A percentile compares a stretch with the other conserved stretches of the same genome.
These are phyloP conservation scores for Alnus glutinosa DNA, from an alignment of 306 rosid genomes.

Conservation along the genomic window DNA sequence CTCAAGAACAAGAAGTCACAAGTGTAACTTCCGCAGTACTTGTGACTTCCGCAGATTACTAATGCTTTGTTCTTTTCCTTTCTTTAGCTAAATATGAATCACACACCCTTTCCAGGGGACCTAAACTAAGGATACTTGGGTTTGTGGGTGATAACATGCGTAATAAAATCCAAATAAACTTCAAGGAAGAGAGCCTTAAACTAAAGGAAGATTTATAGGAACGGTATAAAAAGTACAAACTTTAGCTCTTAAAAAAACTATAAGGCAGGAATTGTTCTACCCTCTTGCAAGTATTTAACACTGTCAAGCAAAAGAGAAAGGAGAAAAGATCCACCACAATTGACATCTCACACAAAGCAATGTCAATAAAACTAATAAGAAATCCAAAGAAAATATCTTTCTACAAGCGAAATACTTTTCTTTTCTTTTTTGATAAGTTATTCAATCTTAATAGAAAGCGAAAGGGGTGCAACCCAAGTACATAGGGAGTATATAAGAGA, in stretches of 20 bases:
- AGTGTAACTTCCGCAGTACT: neutral
- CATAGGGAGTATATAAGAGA: too few species aligned
- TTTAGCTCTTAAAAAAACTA: slow-evolving; percentile 3
- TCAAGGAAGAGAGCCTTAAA: neutral
- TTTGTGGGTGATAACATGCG: neutral
- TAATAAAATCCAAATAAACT: neutral
- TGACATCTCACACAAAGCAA: neutral
- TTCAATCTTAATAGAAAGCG: too few species aligned
- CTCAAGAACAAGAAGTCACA: neutral
- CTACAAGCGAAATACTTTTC: neutral
- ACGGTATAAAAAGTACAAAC: neutral
- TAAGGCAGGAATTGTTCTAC: neutral
- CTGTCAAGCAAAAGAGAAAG: neutral
- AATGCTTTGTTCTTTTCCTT: neutral
- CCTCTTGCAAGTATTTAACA: neutral
- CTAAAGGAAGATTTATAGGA: neutral
- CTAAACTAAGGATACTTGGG: neutral
- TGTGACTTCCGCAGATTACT: neutral
- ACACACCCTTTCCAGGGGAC: neutral
- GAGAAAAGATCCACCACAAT: neutral
- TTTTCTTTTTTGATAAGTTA: too few species aligned
- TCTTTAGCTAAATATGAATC: neutral
- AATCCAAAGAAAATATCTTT: neutral
- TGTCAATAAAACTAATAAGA: neutral
- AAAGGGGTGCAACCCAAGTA: too few species aligned